Conservation (phyloP, 129 eudicot species). For the Ambrosia trifida region DNA sequence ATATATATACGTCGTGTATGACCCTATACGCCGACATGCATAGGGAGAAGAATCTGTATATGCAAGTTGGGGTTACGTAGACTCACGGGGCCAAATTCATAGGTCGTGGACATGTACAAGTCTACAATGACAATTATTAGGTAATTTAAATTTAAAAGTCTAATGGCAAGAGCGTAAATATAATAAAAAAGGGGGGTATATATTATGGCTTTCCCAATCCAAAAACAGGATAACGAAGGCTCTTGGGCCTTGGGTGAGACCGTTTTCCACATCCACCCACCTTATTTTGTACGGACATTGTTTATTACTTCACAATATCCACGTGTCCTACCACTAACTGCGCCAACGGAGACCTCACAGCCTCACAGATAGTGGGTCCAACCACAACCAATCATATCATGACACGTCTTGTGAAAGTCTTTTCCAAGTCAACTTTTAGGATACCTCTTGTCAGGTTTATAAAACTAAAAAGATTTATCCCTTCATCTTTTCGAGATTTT, state of each 20-base stretch:
- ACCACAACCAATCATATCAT: not conserved
- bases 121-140: not conserved
- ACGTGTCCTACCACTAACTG: slow-evolving; percentile 35
- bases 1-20: too few relatives aligned
- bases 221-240: slow-evolving; percentile 5
- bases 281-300: slow-evolving; percentile 34
- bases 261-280: slow-evolving; percentile 45
- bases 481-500: not conserved
- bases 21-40: too few relatives aligned
- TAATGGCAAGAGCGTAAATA: slow-evolving; percentile 29
- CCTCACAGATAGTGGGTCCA: slow-evolving; percentile 22
- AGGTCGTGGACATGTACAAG: too few relatives aligned
- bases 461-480: not conserved
- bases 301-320: slow-evolving; percentile 26
- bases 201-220: not conserved
- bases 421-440: slow-evolving; percentile 34
- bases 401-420: slow-evolving; percentile 29
- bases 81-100: too few relatives aligned
- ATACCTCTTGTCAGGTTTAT: slow-evolving; percentile 21
- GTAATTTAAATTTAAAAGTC: not conserved
- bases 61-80: too few relatives aligned
- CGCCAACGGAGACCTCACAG: slow-evolving; percentile 31
- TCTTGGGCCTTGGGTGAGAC: slow-evolving; percentile 1
- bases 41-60: too few relatives aligned
- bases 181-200: not conserved